Base-by-base conservation (phyloP, 2,329 filamentous ascomycete species). In the Aspergillus sp. region DNA sequence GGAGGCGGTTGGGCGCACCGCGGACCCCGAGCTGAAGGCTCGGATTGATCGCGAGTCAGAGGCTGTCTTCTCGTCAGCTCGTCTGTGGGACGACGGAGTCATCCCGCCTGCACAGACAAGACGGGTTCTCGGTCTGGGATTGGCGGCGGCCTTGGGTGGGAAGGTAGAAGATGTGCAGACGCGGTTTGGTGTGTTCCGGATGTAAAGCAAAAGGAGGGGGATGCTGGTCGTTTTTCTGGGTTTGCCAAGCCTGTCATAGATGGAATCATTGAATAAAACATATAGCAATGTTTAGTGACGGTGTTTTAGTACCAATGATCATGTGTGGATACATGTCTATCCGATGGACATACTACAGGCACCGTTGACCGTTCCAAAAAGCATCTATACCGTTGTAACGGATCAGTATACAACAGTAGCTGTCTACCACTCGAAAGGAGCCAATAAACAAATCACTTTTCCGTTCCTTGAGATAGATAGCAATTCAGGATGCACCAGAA, bases 41-140 rank as follows among this genome's bases (percentile, higher is more conserved):
- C 81, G 93, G 43, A 97, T 99, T 62, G 93, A 97, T 68, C 80
- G 81, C 47, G 93, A 97, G 77, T 95, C 89, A 50, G 89, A 96
- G 62, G 90, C 90, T 0, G 84, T 88, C 0, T 97, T 91, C 72
- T 94, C 90, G 1, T 90, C 87, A 30, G 93, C 94, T 4, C 82
- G 93, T 56, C 73, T 97, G 62, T 99, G 94, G 94, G 93, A 93
- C 63, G 89, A 93, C 61, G 89, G 89, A 13, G 82, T 93, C 36
- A 92, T 93, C 47, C 86, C 86, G 1, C 89, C 89, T 0, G 83
- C 87, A 57, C 87, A 92, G 59, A 92, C 89, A 24, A 78, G 89
- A 63, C 77, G 79, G 43, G 87, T 90, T 58, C 77, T 93, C 3
- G 89, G 87, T 0, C 66, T 91, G 50, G 87, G 87, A n/a, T 70